Base-by-base conservation (phyloP, 129 eudicot genomes). In the Arctium minus region DNA sequence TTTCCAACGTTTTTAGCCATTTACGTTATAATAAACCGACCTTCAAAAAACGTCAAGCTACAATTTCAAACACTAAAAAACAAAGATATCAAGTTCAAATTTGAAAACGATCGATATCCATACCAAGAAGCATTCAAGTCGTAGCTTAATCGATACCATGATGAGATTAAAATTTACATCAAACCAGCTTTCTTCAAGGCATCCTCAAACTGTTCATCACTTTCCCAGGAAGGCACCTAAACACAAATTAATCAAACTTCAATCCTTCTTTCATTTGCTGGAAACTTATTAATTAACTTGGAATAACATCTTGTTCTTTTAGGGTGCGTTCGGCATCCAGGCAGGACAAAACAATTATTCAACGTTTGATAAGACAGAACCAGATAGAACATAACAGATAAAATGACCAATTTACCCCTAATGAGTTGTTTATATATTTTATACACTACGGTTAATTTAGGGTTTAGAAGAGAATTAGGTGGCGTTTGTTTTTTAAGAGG, bases 191-290 rank as follows among this genome's bases (percentile, higher is more conserved):
- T 77, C 35, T 80, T 75, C 4, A 89, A 79, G 38, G 93, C 89
- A 50, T 44, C 84, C 74, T 76, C 74, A 73, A 89, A 89, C 31
- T 80, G 88, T 27, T 82, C 69, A 2, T 80, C 87, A n/a, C 84
- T 80, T 8, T 87, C 50, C 84, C 87, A 87, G 3, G 89, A 85
- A 44, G 83, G 69, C 60, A 89, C 90, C 93, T 89, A 86, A 74
- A 86, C 4, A 53, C 65, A 53, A 53, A 53, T 53, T 53, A 15
- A 53, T 15, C 65, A 53, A 53, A 53, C 7, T 53, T 53, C n/a
- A 53, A 3, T 13, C 5, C 1, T 48, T 48, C 17, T 48, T 48
- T 48, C 60, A 48, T 11, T 8, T 46, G 15, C 1, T 10, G 15
- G 0, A 1, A 42, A 42, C 64, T 12, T 50, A 50, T 50, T 5